Conservation (phyloP, 2,329 filamentous ascomycete genomes). For the Pseudogymnoascus sp. region DNA sequence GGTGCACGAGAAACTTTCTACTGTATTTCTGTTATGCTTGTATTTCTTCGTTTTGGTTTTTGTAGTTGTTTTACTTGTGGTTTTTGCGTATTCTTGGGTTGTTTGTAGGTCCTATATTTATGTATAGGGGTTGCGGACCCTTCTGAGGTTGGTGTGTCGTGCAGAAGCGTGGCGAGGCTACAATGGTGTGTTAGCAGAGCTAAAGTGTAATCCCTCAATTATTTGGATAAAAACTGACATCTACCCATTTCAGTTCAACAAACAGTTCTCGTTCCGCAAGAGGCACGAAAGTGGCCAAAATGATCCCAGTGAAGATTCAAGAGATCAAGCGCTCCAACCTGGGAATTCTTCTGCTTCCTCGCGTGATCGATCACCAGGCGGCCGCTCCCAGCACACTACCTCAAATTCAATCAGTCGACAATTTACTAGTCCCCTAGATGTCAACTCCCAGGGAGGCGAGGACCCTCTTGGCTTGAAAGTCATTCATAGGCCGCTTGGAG, state of each 20-base stretch:
- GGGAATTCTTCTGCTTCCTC: not conserved
- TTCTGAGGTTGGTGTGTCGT: too few species aligned
- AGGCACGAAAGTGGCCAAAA: not conserved
- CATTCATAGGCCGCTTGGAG: constrained; percentile 13
- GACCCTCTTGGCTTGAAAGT: constrained; percentile 20
- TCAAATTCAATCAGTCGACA: not conserved
- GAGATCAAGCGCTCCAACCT: not conserved
- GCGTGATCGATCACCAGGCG: not conserved
- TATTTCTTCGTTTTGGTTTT: too few species aligned
- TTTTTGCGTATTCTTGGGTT: too few species aligned
- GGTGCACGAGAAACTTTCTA: not conserved
- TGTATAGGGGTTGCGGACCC: too few species aligned
- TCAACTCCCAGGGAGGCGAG: not conserved
- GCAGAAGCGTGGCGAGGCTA: too few species aligned
- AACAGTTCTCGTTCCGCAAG: not conserved
- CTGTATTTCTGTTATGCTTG: too few species aligned
- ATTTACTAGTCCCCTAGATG: not conserved
- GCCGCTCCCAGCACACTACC: not conserved
- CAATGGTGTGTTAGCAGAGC: too few species aligned
- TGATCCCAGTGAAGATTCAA: not conserved
- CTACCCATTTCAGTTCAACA: not conserved
- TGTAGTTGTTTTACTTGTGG: too few species aligned
- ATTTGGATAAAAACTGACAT: too few species aligned
- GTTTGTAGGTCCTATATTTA: too few species aligned
- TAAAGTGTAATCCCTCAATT: too few species aligned